Evolutionary conservation across 108 stramenopile species (phyloP).

Genomic region (Licmophora abbreviata): DNA sequence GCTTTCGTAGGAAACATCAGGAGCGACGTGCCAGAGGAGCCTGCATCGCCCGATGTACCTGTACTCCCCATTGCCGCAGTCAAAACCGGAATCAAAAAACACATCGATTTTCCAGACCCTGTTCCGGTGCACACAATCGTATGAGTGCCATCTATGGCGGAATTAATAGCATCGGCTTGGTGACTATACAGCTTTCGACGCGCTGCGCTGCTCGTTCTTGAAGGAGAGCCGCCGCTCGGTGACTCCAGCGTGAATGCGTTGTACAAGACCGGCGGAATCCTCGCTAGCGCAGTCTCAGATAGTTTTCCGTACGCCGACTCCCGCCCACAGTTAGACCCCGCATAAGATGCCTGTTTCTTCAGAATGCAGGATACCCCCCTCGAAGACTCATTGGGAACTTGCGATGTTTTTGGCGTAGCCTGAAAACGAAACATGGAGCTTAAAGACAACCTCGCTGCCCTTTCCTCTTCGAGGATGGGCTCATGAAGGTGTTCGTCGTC

Average conservation of each 20-base stretch:
- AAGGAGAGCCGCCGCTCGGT: conserved; percentile 10
- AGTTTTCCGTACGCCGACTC: conserved; percentile 23
- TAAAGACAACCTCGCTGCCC: neutral
- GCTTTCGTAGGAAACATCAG: conserved; percentile 96
- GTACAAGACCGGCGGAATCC: conserved; percentile 19
- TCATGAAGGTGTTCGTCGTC: neutral
- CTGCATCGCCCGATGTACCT: conserved; percentile 7
- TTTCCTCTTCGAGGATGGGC: neutral
- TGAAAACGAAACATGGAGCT: too few species aligned
- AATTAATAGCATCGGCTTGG: conserved; percentile 77
- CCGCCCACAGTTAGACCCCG: conserved; percentile 58
- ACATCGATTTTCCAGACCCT: conserved; percentile 80
- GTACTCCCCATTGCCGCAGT: conserved; percentile 39
- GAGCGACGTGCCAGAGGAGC: conserved; percentile 31
- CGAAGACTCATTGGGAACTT: conserved; percentile 7
- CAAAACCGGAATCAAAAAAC: conserved; percentile 78
- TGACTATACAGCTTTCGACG: conserved; percentile 52
- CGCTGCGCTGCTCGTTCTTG: neutral
- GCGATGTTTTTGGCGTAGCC: too few species aligned
- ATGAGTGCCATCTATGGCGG: conserved; percentile 43
- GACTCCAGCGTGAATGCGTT: conserved; percentile 9
- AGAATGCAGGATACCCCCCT: conserved; percentile 15
- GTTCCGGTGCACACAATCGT: conserved; percentile 85
- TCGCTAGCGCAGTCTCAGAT: conserved; percentile 1
- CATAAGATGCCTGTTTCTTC: conserved; percentile 46